Conservation (phyloP, 169 alveolate genomes). For the Eimeria falciformis region DNA sequence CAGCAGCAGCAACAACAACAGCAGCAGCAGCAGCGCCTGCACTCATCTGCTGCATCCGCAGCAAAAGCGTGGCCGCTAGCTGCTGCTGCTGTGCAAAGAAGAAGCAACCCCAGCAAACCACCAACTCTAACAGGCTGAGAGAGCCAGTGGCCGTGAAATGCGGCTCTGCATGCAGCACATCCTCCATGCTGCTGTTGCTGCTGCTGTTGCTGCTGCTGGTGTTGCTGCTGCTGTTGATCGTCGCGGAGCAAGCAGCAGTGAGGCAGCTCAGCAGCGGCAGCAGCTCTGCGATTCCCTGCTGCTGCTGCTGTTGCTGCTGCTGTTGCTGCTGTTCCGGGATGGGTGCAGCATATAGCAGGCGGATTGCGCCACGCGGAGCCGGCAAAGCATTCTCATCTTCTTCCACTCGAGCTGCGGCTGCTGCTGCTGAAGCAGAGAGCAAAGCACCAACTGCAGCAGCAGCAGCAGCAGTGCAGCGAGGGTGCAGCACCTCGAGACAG, state of each 20-base stretch:
- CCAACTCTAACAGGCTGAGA: slow-evolving; percentile 36
- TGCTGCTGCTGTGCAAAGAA: slow-evolving; percentile 24
- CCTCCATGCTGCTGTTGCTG: slow-evolving; percentile 10
- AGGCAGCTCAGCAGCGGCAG: slow-evolving; percentile 11
- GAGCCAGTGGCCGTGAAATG: slow-evolving; percentile 11
- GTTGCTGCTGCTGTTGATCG: slow-evolving; percentile 13
- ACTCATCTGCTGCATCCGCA: slow-evolving; percentile 26
- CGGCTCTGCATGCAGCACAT: background rate
- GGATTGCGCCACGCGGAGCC: background rate
- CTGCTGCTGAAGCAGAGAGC: background rate
- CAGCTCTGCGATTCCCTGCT: background rate
- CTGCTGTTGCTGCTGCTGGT: slow-evolving; percentile 35
- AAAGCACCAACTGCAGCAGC: slow-evolving; percentile 13
- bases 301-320: background rate
- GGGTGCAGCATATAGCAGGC: background rate
- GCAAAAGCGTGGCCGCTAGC: background rate
- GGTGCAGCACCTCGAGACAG: slow-evolving; percentile 24
- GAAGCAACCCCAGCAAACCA: slow-evolving; percentile 36
- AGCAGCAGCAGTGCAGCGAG: slow-evolving; percentile 37
- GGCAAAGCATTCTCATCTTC: background rate
- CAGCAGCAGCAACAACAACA: slow-evolving; percentile 20
- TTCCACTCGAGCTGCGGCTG: slow-evolving; percentile 1
- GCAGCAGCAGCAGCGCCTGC: slow-evolving; percentile 54
- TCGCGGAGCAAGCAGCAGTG: background rate
- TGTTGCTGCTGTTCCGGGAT: background rate